A percentile compares a stretch with the other conserved stretches of the same genome.
These are phyloP conservation scores for Colletotrichum limetticola DNA, from an alignment of 2,329 filamentous ascomycete species.

Conservation along the genomic window DNA sequence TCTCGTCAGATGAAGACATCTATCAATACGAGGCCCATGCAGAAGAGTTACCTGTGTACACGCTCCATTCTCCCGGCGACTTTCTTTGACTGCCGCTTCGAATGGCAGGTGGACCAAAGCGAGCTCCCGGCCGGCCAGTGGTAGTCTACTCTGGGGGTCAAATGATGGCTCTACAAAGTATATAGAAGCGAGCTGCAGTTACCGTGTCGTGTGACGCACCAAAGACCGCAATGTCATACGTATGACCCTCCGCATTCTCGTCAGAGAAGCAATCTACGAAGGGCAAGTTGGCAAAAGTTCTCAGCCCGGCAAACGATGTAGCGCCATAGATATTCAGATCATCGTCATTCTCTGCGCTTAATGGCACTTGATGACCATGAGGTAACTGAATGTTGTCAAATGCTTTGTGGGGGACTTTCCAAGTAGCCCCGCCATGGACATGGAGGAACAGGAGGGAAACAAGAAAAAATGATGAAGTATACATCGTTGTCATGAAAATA, in stretches of 20 bases:
- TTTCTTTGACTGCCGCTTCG: slow-evolving; percentile 41
- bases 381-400: not conserved
- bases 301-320: slow-evolving; percentile 34
- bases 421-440: not conserved
- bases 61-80: slow-evolving; percentile 35
- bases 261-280: slow-evolving; percentile 41
- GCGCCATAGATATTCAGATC: slow-evolving; percentile 32
- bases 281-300: slow-evolving; percentile 40
- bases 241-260: slow-evolving; percentile 6
- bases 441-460: not conserved
- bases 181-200: slow-evolving; percentile 1
- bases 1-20: slow-evolving; percentile 21
- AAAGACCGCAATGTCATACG: slow-evolving; percentile 43
- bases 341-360: slow-evolving; percentile 23
- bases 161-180: not conserved
- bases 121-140: slow-evolving; percentile 42
- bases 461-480: not conserved
- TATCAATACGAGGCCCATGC: not conserved
- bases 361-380: slow-evolving; percentile 33
- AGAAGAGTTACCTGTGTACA: slow-evolving; percentile 39
- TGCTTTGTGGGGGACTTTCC: slow-evolving; percentile 26
- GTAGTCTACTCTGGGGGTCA: slow-evolving; percentile 22
- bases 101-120: slow-evolving; percentile 43
- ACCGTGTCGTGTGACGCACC: slow-evolving; percentile 45
- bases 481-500: not conserved